Conservation (phyloP, 495 filamentous ascomycete genomes). For the Penicillium ucsense region DNA sequence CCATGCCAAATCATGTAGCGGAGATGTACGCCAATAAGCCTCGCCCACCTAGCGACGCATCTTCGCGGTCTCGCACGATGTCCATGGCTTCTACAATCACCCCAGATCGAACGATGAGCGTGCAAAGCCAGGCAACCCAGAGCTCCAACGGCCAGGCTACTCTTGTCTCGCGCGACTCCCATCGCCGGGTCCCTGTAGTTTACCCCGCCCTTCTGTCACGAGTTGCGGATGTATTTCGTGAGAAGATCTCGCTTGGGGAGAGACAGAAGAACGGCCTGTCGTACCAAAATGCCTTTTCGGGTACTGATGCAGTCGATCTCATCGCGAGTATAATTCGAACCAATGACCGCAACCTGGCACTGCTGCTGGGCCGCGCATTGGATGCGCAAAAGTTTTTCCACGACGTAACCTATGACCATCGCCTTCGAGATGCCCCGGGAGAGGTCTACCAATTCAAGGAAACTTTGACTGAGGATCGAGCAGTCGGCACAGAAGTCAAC, state of each 20-base stretch:
- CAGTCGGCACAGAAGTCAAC: slow-evolving; percentile 72
- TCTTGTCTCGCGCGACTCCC: slow-evolving; percentile 35
- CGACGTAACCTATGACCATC: slow-evolving; percentile 96
- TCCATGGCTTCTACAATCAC: slow-evolving; percentile 81
- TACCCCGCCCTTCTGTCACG: slow-evolving; percentile 87
- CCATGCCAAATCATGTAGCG: slow-evolving; percentile 13
- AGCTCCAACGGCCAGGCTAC: slow-evolving; percentile 25
- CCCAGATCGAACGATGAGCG: slow-evolving; percentile 40
- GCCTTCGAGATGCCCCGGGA: slow-evolving; percentile 76
- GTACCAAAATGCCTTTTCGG: slow-evolving; percentile 94
- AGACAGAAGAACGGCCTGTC: slow-evolving; percentile 93
- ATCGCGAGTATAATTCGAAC: slow-evolving; percentile 94
- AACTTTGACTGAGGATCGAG: slow-evolving; percentile 71
- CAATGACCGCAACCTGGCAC: slow-evolving; percentile 85
- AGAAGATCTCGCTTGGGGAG: slow-evolving; percentile 71
- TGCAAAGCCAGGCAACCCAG: slow-evolving; percentile 30
- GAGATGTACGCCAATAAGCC: slow-evolving; percentile 16
- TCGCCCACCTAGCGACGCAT: slow-evolving; percentile 37
- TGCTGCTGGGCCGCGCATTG: slow-evolving; percentile 84
- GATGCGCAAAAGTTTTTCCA: slow-evolving; percentile 99
- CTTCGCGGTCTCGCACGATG: slow-evolving; percentile 52
- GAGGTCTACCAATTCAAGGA: slow-evolving; percentile 98
- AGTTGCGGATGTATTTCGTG: slow-evolving; percentile 83
- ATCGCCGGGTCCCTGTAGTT: slow-evolving; percentile 63
- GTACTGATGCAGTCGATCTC: slow-evolving; percentile 88